These are phyloP conservation scores for Syzygium malaccense DNA, from an alignment of 441 rosid species.

Conservation along the genomic window DNA sequence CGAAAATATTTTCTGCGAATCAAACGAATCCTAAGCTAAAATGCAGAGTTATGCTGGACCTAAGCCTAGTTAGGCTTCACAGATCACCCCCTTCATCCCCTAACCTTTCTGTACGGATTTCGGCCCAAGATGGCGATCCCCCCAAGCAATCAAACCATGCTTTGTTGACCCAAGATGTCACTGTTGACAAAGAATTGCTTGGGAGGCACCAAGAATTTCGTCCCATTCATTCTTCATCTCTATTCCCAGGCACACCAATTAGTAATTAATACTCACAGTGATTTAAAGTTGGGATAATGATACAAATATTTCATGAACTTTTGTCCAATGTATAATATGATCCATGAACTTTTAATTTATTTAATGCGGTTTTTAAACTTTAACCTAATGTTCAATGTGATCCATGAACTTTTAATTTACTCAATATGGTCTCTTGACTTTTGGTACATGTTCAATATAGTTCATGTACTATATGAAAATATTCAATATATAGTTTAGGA, in stretches of 20 bases:
- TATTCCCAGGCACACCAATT: background rate
- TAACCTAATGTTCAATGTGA: too few relatives aligned
- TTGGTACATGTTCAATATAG: too few relatives aligned
- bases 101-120: background rate
- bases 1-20: too few relatives aligned
- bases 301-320: too few relatives aligned
- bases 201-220: background rate
- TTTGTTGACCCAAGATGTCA: background rate
- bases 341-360: too few relatives aligned
- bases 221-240: background rate
- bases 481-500: too few relatives aligned
- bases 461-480: too few relatives aligned
- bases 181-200: background rate
- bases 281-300: background rate
- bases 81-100: background rate
- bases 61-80: background rate
- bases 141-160: background rate
- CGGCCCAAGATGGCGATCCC: background rate
- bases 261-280: background rate
- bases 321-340: too few relatives aligned
- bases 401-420: too few relatives aligned
- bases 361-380: too few relatives aligned
- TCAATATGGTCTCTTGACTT: too few relatives aligned
- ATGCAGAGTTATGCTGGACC: background rate
- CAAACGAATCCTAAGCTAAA: background rate